phyloP scores from a whole-genome alignment of 306 rosid genomes.

The Boehmeria nivea region DNA sequence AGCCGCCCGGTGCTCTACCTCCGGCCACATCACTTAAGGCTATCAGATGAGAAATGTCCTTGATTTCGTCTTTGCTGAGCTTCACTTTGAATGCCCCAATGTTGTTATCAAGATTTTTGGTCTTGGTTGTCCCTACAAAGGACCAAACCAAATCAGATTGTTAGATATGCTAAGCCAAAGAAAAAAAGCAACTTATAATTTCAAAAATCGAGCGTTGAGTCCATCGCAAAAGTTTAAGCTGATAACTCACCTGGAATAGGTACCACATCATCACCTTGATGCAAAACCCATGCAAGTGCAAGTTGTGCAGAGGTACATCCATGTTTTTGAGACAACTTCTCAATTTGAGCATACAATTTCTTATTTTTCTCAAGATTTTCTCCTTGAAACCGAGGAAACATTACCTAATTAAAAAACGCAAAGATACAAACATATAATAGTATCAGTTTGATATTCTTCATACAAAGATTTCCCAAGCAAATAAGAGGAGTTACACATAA shows the following conservation, averaged over 20 bases:
- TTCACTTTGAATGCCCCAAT: conserved; percentile 44
- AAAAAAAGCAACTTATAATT: no score
- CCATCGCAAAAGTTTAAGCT: background rate
- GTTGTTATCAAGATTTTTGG: conserved; percentile 54
- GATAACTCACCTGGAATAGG: conserved; percentile 39
- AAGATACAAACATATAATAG: no score
- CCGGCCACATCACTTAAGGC: conserved; percentile 52
- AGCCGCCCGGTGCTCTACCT: conserved; percentile 2
- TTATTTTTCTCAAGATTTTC: conserved; percentile 48
- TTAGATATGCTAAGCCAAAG: no score
- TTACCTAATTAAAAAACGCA: background rate
- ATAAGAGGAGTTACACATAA: no score
- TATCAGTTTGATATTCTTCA: no score
- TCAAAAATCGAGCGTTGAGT: background rate
- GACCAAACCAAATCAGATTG: no score
- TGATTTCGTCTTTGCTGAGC: conserved; percentile 36
- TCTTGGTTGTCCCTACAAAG: conserved; percentile 49
- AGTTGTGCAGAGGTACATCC: conserved; percentile 50
- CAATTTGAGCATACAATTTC: conserved; percentile 35
- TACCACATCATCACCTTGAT: conserved; percentile 54
- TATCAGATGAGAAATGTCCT: conserved; percentile 43
- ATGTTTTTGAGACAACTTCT: conserved; percentile 43
- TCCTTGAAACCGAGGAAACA: conserved; percentile 43
- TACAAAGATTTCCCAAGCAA: no score
- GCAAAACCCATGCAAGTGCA: conserved; percentile 66